A percentile compares a stretch with the other conserved stretches of the same genome.
phyloP scores from a whole-genome alignment of 1,284 basidiomycete species.

The Heterobasidion irregulare region DNA sequence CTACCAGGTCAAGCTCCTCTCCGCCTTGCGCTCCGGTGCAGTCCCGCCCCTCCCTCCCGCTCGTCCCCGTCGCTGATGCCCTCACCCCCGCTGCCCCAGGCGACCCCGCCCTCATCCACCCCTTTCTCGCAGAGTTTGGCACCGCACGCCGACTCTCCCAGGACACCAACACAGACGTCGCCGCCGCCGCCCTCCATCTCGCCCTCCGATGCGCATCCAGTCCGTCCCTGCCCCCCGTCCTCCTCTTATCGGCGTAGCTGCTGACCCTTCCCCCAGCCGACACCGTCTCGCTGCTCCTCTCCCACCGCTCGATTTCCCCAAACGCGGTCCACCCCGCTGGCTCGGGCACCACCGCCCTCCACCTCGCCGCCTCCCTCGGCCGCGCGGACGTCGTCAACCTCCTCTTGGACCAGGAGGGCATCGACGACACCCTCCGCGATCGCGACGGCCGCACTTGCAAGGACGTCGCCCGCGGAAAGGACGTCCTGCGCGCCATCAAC shows the following conservation, averaged over 20 bases:
- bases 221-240: slow-evolving; percentile 31
- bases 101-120: slow-evolving; percentile 73
- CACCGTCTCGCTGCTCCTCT: slow-evolving; percentile 62
- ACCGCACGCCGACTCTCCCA: slow-evolving; percentile 51
- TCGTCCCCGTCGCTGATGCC: background rate
- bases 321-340: slow-evolving; percentile 63
- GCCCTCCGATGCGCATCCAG: slow-evolving; percentile 81
- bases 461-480: slow-evolving; percentile 71
- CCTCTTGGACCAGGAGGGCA: slow-evolving; percentile 67
- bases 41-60: no score
- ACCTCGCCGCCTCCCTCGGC: slow-evolving; percentile 80
- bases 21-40: slow-evolving; percentile 60
- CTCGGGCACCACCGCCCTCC: slow-evolving; percentile 77
- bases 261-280: slow-evolving; percentile 30
- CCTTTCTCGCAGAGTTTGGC: slow-evolving; percentile 72
- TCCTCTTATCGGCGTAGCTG: slow-evolving; percentile 1
- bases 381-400: slow-evolving; percentile 72
- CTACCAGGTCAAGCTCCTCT: slow-evolving; percentile 73
- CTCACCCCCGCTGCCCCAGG: slow-evolving; percentile 29
- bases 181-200: slow-evolving; percentile 75
- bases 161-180: slow-evolving; percentile 41
- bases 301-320: slow-evolving; percentile 70
- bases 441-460: slow-evolving; percentile 60
- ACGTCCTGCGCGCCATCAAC: slow-evolving; percentile 68
- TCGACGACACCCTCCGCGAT: slow-evolving; percentile 80